These are phyloP conservation scores for Alliaria petiolata DNA, from an alignment of 345 rosid species.

Conservation along the genomic window DNA sequence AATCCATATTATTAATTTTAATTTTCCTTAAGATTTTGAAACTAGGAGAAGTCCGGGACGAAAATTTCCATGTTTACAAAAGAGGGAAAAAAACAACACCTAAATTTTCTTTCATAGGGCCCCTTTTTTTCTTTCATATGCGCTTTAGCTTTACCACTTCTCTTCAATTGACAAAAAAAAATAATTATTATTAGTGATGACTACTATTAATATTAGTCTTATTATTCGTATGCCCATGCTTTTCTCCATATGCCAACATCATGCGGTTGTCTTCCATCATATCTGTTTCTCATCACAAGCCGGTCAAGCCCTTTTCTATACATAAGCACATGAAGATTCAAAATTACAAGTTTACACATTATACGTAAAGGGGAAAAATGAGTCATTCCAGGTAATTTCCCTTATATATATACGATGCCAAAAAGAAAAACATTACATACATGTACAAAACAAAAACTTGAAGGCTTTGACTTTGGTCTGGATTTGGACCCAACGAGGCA, in stretches of 20 bases:
- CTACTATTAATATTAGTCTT: not conserved
- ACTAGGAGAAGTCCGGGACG: not conserved
- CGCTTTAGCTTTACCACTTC: not conserved
- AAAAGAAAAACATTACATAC: not conserved
- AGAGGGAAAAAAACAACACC: not conserved
- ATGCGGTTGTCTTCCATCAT: constrained; percentile 22
- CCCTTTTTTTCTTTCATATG: too few species aligned
- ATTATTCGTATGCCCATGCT: constrained; percentile 8
- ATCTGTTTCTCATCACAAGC: not conserved
- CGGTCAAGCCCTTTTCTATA: too few species aligned
- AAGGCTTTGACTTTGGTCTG: constrained; percentile 25
- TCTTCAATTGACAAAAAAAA: not conserved
- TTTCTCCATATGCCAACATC: constrained; percentile 15
- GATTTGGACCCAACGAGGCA: constrained; percentile 9
- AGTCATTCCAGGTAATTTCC: too few species aligned
- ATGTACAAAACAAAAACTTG: too few species aligned
- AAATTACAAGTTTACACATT: not conserved
- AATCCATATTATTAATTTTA: not conserved
- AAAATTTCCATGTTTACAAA: not conserved
- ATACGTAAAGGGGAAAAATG: not conserved
- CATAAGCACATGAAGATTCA: not conserved
- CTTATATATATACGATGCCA: not conserved
- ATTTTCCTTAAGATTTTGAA: not conserved
- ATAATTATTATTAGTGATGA: not conserved
- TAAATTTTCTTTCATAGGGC: not conserved